Base-by-base conservation (phyloP, 192 early-diverging fungal genomes). In the Backusella luteola region DNA sequence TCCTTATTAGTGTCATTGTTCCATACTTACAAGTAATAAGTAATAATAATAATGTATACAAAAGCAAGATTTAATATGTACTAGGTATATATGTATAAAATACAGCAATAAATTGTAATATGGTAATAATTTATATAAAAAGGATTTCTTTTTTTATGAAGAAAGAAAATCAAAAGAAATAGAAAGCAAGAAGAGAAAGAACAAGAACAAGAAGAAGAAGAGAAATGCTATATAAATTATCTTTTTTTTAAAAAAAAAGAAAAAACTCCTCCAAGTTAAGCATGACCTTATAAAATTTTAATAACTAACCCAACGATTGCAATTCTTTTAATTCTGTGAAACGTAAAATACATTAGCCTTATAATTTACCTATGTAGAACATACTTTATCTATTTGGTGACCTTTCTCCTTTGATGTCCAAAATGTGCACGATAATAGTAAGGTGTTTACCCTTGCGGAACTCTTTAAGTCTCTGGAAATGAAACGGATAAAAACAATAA, bases 241-340 rank as follows among this genome's bases (percentile, higher is more conserved):
- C n/a, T 53, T 5, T 56, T 56, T 56, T 23, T 56, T 21, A 56
- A 29, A 59, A 59, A 59, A 59, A 59, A 59, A 59, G 4, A 59
- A 26, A 59, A 59, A 59, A 59, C 53, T 59, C 53, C 53, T 29
- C 53, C 11, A 9, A 26, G 56, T 59, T 26, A 59, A 59, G 56
- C 56, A 59, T 59, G 56, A 59, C 56, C 56, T 59, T 59, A 29
- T 59, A 59, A 59, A 9, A 59, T 12, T 14, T 63, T 29, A 29
- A 63, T 29, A 63, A 29, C 56, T 63, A 63, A 63, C 56, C 56
- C 56, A 26, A 63, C 56, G 56, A 63, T 23, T 63, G 23, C 56
- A 63, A 63, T 26, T 8, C 56, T 63, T 63, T 63, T 63, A 63
- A 63, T 63, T 63, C 56, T 63, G 56, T 63, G 56, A 63, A 63